Conservation (phyloP, 106 monocot species). For the Agapanthus africanus region DNA sequence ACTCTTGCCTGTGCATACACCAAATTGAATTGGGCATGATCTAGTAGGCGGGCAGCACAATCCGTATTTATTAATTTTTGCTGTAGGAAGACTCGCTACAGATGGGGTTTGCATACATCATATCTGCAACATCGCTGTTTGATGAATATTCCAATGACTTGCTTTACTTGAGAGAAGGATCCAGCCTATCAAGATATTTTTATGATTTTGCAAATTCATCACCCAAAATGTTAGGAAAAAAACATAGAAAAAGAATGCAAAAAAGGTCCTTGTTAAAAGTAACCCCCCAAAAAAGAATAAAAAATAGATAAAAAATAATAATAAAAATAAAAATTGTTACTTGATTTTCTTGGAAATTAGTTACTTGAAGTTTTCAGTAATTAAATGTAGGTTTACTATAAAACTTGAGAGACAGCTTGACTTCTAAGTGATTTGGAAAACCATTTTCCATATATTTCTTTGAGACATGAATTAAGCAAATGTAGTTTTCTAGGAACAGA, state of each 20-base stretch:
- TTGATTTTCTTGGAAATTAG: too few species aligned
- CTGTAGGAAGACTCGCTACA: constrained; percentile 61
- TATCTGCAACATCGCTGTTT: constrained; percentile 61
- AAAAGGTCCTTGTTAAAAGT: too few species aligned
- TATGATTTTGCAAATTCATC: background rate
- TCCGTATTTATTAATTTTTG: constrained; percentile 4
- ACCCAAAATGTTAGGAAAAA: too few species aligned
- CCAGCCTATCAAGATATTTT: constrained; percentile 78
- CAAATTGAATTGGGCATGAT: too few species aligned
- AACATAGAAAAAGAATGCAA: background rate
- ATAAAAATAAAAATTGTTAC: too few species aligned
- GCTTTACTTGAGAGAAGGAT: constrained; percentile 86
- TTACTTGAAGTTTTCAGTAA: too few species aligned
- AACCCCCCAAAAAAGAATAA: too few species aligned
- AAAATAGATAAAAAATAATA: too few species aligned
- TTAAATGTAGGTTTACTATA: too few species aligned
- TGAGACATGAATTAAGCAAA: background rate
- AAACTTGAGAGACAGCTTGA: too few species aligned
- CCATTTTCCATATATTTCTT: background rate
- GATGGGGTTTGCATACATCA: constrained; percentile 70
- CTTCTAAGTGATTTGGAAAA: background rate
- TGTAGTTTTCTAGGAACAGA: too few species aligned
- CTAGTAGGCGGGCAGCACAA: background rate
- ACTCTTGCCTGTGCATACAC: too few species aligned
- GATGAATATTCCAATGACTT: constrained; percentile 90